Conservation (phyloP, 2,329 filamentous ascomycete genomes). For the Neonectria coccinea region DNA sequence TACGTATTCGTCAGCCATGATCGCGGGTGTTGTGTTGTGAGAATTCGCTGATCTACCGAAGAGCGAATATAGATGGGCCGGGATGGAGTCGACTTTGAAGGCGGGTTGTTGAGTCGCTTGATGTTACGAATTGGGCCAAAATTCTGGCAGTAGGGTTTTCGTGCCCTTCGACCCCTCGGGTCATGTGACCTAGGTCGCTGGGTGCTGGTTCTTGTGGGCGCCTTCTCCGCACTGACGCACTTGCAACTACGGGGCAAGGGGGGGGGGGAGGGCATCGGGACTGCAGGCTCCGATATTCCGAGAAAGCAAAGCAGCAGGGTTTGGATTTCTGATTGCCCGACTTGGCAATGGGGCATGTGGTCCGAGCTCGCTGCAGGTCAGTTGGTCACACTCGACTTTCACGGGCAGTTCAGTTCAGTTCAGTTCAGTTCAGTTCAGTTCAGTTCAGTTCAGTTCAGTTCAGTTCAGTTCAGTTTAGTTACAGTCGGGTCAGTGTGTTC, state of each 20-base stretch:
- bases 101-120: slow-evolving; percentile 46
- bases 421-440: neutral
- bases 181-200: slow-evolving; percentile 47
- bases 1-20: slow-evolving; percentile 95
- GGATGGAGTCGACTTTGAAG: slow-evolving; percentile 52
- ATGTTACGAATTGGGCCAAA: slow-evolving; percentile 47
- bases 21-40: slow-evolving; percentile 60
- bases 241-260: too few species aligned
- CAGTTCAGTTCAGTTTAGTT: neutral
- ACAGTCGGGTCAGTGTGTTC: neutral
- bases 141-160: slow-evolving; percentile 56
- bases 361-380: slow-evolving; percentile 11
- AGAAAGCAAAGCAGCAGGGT: too few species aligned
- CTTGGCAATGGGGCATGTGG: slow-evolving; percentile 7
- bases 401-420: neutral
- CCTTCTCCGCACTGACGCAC: slow-evolving; percentile 1
- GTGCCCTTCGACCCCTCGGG: slow-evolving; percentile 52
- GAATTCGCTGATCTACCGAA: slow-evolving; percentile 61
- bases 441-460: neutral
- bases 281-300: slow-evolving; percentile 18
- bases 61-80: slow-evolving; percentile 56
- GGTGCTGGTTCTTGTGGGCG: slow-evolving; percentile 7
- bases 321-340: slow-evolving; percentile 17
- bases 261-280: slow-evolving; percentile 1
- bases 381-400: neutral